These are phyloP conservation scores for Wickerhamiella brachini DNA, from an alignment of 805 yeast species.

Conservation along the genomic window DNA sequence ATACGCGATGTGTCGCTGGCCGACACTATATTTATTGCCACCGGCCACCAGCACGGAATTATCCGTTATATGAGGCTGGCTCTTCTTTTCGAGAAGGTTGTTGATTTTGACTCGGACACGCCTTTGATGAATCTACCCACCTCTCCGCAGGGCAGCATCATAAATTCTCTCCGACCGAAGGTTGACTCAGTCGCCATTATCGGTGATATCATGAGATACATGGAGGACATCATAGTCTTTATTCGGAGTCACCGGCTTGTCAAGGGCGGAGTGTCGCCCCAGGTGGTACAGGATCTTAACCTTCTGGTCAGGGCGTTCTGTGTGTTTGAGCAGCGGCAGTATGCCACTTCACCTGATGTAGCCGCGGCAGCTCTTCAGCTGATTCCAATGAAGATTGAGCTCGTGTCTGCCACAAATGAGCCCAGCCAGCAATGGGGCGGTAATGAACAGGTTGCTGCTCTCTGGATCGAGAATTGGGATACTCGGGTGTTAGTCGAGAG, in stretches of 20 bases:
- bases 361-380: constrained; percentile 35
- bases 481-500: constrained; percentile 38
- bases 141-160: neutral
- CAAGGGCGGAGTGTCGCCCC: constrained; percentile 38
- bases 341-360: constrained; percentile 41
- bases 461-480: constrained; percentile 33
- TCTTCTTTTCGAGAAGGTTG: neutral
- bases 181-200: constrained; percentile 25
- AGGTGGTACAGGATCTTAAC: constrained; percentile 31
- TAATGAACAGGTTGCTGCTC: constrained; percentile 30
- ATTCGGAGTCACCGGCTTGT: constrained; percentile 43
- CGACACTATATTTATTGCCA: neutral
- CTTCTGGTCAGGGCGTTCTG: constrained; percentile 29
- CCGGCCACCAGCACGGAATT: neutral
- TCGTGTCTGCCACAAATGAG: constrained; percentile 33
- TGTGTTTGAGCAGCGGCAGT: constrained; percentile 29
- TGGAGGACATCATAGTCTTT: constrained; percentile 42
- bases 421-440: constrained; percentile 44
- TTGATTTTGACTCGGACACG: neutral
- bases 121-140: neutral
- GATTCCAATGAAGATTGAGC: constrained; percentile 34
- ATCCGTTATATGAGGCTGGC: neutral
- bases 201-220: constrained; percentile 39
- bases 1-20: neutral
- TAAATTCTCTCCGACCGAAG: neutral